Percentiles rank a stretch among this genome's conserved stretches.
Evolutionary conservation across 129 eudicot species (phyloP).

Genomic region (Cynara cardunculus): DNA sequence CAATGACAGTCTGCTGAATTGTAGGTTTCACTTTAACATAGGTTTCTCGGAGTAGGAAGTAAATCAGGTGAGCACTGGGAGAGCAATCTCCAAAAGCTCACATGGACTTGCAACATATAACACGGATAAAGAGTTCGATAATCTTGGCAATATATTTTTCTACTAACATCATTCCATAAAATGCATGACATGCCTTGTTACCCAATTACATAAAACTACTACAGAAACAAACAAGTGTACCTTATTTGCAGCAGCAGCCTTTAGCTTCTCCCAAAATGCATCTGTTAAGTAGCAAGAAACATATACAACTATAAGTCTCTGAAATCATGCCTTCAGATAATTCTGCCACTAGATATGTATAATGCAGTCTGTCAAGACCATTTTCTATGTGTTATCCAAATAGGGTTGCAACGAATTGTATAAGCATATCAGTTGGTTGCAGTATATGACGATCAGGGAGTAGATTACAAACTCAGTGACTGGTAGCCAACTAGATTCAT

Average conservation of each 20-base stretch:
- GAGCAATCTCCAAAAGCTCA: not conserved
- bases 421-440: constrained; percentile 4
- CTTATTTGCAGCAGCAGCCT: constrained; percentile 62
- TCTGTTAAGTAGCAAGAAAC: constrained; percentile 32
- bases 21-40: not conserved
- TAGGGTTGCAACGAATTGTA: not conserved
- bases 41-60: not conserved
- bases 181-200: not conserved
- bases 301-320: not conserved
- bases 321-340: not conserved
- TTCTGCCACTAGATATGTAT: not conserved
- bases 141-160: not conserved
- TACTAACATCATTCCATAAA: not conserved
- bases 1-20: no score
- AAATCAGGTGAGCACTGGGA: not conserved
- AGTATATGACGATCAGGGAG: not conserved
- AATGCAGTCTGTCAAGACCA: not conserved
- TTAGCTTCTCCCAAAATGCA: constrained; percentile 67
- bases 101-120: not conserved
- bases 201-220: constrained; percentile 3
- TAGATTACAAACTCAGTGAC: constrained; percentile 9
- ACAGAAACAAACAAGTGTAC: constrained; percentile 24
- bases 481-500: not conserved
- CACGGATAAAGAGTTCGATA: not conserved
- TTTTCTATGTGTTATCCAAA: constrained; percentile 1